Conservation (phyloP, 176 grass and related monocot species). For the Lolium perenne region DNA sequence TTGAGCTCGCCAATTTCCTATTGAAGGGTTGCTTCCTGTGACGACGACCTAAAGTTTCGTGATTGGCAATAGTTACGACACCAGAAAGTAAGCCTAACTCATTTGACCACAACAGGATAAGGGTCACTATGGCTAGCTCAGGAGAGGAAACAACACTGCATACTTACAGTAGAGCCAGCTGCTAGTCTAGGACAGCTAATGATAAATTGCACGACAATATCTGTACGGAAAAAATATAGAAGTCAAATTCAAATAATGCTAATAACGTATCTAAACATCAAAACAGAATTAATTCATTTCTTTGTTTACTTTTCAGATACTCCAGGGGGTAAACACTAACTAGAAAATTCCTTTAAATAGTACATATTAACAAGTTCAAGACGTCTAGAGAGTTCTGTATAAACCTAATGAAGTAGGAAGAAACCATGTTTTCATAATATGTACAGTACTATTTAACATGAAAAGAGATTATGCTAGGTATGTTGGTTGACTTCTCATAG, state of each 20-base stretch:
- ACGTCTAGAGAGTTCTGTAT: not conserved
- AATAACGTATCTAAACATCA: slow-evolving; percentile 15
- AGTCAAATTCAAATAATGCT: slow-evolving; percentile 22
- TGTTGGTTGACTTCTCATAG: not conserved
- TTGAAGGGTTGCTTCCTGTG: slow-evolving; percentile 69
- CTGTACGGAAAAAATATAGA: slow-evolving; percentile 51
- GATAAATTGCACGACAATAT: slow-evolving; percentile 79
- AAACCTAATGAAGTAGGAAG: not conserved
- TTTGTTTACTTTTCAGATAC: slow-evolving; percentile 35
- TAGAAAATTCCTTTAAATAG: not conserved
- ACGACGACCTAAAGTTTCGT: slow-evolving; percentile 63
- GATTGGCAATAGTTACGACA: slow-evolving; percentile 29
- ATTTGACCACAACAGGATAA: not conserved
- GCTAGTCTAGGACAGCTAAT: slow-evolving; percentile 74
- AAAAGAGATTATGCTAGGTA: not conserved
- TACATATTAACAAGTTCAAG: not conserved
- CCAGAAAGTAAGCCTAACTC: slow-evolving; percentile 29
- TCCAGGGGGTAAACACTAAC: not conserved
- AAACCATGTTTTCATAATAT: not conserved
- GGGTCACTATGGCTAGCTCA: not conserved
- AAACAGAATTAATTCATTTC: slow-evolving; percentile 1
- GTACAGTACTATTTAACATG: slow-evolving; percentile 35
- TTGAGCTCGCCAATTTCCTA: slow-evolving; percentile 82
- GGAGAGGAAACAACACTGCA: slow-evolving; percentile 15
- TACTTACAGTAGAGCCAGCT: slow-evolving; percentile 72